Conservation (phyloP, 202 grass and related monocot species). For the Zoysia matrella region DNA sequence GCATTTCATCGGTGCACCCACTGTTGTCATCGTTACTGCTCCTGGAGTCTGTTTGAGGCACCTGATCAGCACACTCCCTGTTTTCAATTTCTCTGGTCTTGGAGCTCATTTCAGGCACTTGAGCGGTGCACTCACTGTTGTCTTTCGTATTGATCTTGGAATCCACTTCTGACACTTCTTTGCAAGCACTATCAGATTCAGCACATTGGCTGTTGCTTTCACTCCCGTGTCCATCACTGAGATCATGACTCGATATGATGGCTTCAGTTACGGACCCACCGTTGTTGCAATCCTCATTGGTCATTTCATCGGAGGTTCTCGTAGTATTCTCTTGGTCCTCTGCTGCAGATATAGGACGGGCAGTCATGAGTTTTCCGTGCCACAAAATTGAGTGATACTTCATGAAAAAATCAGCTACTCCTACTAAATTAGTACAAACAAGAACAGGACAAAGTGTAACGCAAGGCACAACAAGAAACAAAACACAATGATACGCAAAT, state of each 20-base stretch:
- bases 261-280: not conserved
- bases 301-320: slow-evolving; percentile 16
- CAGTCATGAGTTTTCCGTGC: not conserved
- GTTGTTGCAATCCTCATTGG: slow-evolving; percentile 10
- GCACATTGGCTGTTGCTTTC: slow-evolving; percentile 42
- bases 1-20: slow-evolving; percentile 27
- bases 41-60: slow-evolving; percentile 27
- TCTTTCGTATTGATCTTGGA: slow-evolving; percentile 1
- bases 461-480: slow-evolving; percentile 43
- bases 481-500: slow-evolving; percentile 31
- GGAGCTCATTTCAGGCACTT: slow-evolving; percentile 20
- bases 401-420: slow-evolving; percentile 35
- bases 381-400: not conserved
- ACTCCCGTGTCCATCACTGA: not conserved
- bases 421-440: not conserved
- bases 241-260: slow-evolving; percentile 9
- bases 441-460: slow-evolving; percentile 41
- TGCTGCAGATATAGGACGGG: slow-evolving; percentile 29
- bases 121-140: slow-evolving; percentile 17
- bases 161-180: slow-evolving; percentile 20
- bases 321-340: slow-evolving; percentile 33
- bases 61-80: slow-evolving; percentile 14
- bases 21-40: slow-evolving; percentile 13
- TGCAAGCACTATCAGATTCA: slow-evolving; percentile 39
- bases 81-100: slow-evolving; percentile 13